Evolutionary conservation across 495 filamentous ascomycete species (phyloP), one percentile per base, ranked within the genome.

Genomic region (Daldinia bambusicola): DNA sequence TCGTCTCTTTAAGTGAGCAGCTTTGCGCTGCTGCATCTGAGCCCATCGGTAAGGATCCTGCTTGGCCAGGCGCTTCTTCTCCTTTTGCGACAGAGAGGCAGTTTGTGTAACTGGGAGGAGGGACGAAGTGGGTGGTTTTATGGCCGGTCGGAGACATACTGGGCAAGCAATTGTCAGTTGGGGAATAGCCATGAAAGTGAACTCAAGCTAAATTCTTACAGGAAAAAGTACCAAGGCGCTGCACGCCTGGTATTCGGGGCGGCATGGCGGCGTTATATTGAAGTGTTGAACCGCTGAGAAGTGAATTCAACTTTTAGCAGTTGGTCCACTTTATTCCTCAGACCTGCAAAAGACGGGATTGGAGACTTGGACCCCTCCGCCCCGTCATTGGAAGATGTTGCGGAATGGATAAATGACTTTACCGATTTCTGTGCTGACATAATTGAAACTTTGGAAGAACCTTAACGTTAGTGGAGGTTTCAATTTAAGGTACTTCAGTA

Each of bases 1-100:
- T 70, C 89, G 92, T 14, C 92, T 89, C 70, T 87, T 86, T 50
- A 95, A 72, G 77, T 97, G 96, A 62, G 89, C 92, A 22, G 88
- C 88, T 78, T 93, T 94, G 53, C 92, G 90, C 77, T 91, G 91
- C 71, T 90, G 85, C 22, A 91, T 86, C 81, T 92, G 91, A 2
- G 91, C 90, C 74, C 89, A 82, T 66, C 85, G 82, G 76, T 92
- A 92, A 34, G 87, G 88, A 69, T 93, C 89, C 64, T 85, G 84
- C 73, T 86, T 83, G 61, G 84, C 82, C 12, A 78, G 70, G 37
- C 82, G 82, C 63, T 83, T 77, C 72, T 83, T 84, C 55, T 83
- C 81, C 67, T 80, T 76, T 63, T 74, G 71, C 51, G 82, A 78
- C 70, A 86, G 69, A 56, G 82, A 80, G 51, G 85, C 84, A 69